Evolutionary conservation across 2,329 filamentous ascomycete species (phyloP).

Genomic region (Aspergillus jensenii): DNA sequence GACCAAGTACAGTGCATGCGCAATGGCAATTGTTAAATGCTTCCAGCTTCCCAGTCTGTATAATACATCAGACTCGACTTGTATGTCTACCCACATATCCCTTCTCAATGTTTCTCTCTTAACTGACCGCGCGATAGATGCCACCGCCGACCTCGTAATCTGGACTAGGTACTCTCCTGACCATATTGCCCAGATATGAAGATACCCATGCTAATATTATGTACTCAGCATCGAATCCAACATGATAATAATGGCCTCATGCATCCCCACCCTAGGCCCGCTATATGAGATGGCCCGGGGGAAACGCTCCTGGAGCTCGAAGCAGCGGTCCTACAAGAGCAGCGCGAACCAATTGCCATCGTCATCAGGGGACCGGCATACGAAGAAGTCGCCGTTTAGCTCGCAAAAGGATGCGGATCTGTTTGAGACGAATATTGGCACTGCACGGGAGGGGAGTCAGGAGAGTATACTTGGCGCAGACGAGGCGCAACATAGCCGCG

Average conservation of each 20-base stretch:
- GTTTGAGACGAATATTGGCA: neutral
- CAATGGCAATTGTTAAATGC: constrained; percentile 36
- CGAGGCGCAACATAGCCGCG: neutral
- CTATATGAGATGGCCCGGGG: constrained; percentile 28
- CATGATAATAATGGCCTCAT: constrained; percentile 34
- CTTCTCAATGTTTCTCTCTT: too few relatives aligned
- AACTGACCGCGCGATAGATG: constrained; percentile 19
- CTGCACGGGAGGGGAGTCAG: constrained; percentile 9
- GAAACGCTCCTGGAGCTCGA: constrained; percentile 13
- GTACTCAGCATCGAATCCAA: constrained; percentile 31
- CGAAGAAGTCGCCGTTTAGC: neutral
- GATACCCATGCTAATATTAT: too few relatives aligned
- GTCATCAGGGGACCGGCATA: neutral
- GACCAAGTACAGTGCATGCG: constrained; percentile 26
- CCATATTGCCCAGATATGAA: too few relatives aligned
- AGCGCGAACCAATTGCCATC: constrained; percentile 4
- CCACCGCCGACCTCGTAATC: constrained; percentile 46
- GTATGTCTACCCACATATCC: constrained; percentile 15
- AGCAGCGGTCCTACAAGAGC: constrained; percentile 13
- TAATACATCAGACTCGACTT: constrained; percentile 27
- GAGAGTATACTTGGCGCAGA: constrained; percentile 18
- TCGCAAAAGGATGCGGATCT: constrained; percentile 4
- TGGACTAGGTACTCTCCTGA: constrained; percentile 53
- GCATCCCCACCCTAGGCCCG: constrained; percentile 36
- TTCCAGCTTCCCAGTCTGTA: constrained; percentile 28